phyloP scores from a whole-genome alignment of 148 eudicot genomes.

The Linanthus parryae region DNA sequence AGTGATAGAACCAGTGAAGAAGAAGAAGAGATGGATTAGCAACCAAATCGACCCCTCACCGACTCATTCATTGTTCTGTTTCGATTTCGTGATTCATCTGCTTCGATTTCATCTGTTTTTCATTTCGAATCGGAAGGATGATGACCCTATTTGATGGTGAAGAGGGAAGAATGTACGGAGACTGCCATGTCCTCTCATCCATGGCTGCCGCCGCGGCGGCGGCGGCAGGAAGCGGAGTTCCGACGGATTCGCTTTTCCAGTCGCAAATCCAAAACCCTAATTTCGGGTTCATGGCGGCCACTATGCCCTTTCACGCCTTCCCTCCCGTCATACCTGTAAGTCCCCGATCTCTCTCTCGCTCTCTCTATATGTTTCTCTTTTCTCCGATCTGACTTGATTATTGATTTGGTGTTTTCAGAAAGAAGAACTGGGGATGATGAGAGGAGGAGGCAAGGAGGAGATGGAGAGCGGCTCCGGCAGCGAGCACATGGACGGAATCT shows the following conservation, averaged over 20 bases:
- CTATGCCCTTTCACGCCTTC: slow-evolving; percentile 54
- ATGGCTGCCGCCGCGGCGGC: no score
- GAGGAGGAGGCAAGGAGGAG: slow-evolving; percentile 50
- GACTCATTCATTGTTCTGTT: no score
- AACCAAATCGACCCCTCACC: no score
- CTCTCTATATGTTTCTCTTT: slow-evolving; percentile 3
- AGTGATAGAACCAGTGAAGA: no score
- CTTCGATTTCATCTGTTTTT: no score
- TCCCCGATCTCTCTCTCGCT: neutral
- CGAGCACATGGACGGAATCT: slow-evolving; percentile 61
- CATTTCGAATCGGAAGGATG: no score
- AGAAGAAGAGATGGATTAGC: no score
- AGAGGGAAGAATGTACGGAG: slow-evolving; percentile 92
- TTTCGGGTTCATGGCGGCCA: slow-evolving; percentile 74
- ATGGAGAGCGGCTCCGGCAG: slow-evolving; percentile 78
- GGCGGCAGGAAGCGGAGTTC: slow-evolving; percentile 36
- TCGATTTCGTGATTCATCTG: no score
- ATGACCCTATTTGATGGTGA: no score
- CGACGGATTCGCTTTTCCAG: slow-evolving; percentile 38
- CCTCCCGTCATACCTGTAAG: slow-evolving; percentile 57
- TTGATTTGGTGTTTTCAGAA: slow-evolving; percentile 28
- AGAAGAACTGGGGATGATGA: slow-evolving; percentile 36
- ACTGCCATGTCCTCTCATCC: slow-evolving; percentile 77
- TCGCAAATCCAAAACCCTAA: slow-evolving; percentile 69
- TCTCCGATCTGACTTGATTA: no score